phyloP scores from a whole-genome alignment of 2,329 filamentous ascomycete species.

The Dactylellina haptotyla region DNA sequence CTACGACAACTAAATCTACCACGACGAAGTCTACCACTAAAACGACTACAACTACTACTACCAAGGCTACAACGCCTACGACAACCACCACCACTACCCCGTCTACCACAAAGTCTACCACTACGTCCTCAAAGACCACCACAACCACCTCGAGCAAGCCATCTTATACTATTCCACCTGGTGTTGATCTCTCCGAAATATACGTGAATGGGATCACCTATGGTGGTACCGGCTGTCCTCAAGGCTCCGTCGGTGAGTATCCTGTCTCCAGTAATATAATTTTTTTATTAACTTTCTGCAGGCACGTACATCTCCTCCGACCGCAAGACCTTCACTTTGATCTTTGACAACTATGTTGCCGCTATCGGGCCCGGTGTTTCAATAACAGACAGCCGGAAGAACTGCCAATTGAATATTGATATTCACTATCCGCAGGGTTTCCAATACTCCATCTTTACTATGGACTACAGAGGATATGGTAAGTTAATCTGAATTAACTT shows the following conservation, averaged over 20 bases:
- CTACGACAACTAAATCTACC: neutral
- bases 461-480: conserved; percentile 67
- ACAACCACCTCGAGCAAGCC: conserved; percentile 20
- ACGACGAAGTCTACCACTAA: conserved; percentile 18
- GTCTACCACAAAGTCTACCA: neutral
- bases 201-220: conserved; percentile 39
- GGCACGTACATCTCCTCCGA: conserved; percentile 36
- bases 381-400: conserved; percentile 64
- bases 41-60: neutral
- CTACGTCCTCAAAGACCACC: neutral
- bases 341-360: conserved; percentile 67
- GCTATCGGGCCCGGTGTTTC: conserved; percentile 64
- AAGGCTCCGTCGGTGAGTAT: conserved; percentile 26
- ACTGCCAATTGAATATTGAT: conserved; percentile 68
- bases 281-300: neutral
- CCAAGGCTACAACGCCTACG: neutral
- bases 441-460: conserved; percentile 67
- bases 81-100: neutral
- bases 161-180: conserved; percentile 20
- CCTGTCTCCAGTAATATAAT: neutral
- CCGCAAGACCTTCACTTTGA: conserved; percentile 63
- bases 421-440: conserved; percentile 66
- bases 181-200: conserved; percentile 20
- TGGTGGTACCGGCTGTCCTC: conserved; percentile 35
- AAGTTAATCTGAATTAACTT: neutral